Evolutionary conservation across 352 stramenopile species (phyloP), one percentile per base, ranked within the genome.

Genomic region (Globisporangium polare): DNA sequence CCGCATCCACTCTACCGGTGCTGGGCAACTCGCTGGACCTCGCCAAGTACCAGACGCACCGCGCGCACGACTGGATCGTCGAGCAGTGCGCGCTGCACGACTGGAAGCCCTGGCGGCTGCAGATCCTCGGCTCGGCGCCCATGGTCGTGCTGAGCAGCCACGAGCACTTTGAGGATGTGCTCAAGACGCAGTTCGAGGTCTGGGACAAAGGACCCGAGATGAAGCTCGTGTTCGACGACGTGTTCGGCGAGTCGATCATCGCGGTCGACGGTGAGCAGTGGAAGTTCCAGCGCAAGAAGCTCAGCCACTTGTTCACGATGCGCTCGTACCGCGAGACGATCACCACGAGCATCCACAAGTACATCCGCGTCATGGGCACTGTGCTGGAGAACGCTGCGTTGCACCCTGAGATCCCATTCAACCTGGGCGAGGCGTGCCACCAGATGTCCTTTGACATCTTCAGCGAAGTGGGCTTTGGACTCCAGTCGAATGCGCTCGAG

Each of bases 371-470:
- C 12, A 53, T 85, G 47, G 65, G 65, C 18, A 53, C 24, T 2
- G 64, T 60, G 29, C 63, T 83, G 6, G 58, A 58, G 41, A 53
- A 56, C 18, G 51, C 45, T 0, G 37, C 57, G 5, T 0, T 3
- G 13, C 15, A 52, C 6, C 31, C 13, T 7, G 5, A 33, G 24
- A 15, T n/a, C 17, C 42, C 58, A n/a, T 35, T 65, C 18, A 29
- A 65, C 20, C 50, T 45, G 8, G 58, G 58, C 3, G 56, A 79
- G 33, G 53, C 77, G n/a, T 85, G 85, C 59, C 71, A 80, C 22
- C 66, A 68, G 5, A 83, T 88, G 41, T 69, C 78, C 9, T 75
- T 88, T 13, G 76, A 86, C 53, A 77, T 75, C 4, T 90, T 88
- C 43, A 68, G 74, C 0, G 73, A 86, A 31, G 68, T 90, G 33